Evolutionary conservation across 257 asterid genomes (phyloP).

Genomic region (Ocimum tenuiflorum): DNA sequence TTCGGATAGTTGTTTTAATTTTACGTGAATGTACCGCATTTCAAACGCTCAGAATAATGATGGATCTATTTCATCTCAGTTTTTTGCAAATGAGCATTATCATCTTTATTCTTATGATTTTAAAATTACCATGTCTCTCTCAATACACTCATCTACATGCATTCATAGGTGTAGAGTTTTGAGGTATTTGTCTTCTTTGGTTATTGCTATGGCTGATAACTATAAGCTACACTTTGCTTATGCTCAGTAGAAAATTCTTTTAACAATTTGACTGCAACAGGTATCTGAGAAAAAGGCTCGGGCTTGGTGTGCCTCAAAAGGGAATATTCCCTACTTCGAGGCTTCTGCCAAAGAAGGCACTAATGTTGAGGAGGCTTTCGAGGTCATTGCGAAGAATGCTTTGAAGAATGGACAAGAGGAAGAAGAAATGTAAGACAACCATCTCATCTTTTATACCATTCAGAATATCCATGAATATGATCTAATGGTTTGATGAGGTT

Average conservation of each 20-base stretch:
- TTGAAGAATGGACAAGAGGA: constrained; percentile 80
- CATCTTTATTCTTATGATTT: background rate
- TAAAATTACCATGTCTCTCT: background rate
- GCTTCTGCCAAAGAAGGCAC: constrained; percentile 97
- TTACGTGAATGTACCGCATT: background rate
- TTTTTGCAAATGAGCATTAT: background rate
- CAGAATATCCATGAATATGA: no score
- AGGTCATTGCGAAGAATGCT: constrained; percentile 88
- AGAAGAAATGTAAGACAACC: constrained; percentile 76
- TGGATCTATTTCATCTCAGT: background rate
- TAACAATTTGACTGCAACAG: constrained; percentile 32
- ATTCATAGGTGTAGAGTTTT: background rate
- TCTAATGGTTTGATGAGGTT: no score
- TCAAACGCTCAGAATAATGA: background rate
- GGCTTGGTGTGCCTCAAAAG: constrained; percentile 97
- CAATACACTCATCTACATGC: background rate
- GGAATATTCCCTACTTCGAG: constrained; percentile 95
- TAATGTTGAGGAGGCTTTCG: constrained; percentile 96
- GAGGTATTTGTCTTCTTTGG: background rate
- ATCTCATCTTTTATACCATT: background rate
- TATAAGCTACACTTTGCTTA: no score
- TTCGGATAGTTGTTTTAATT: background rate
- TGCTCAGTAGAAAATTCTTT: no score
- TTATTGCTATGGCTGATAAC: background rate
- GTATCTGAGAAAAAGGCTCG: constrained; percentile 98